phyloP scores from a whole-genome alignment of 2,329 filamentous ascomycete genomes.

The Penicillium sp. region DNA sequence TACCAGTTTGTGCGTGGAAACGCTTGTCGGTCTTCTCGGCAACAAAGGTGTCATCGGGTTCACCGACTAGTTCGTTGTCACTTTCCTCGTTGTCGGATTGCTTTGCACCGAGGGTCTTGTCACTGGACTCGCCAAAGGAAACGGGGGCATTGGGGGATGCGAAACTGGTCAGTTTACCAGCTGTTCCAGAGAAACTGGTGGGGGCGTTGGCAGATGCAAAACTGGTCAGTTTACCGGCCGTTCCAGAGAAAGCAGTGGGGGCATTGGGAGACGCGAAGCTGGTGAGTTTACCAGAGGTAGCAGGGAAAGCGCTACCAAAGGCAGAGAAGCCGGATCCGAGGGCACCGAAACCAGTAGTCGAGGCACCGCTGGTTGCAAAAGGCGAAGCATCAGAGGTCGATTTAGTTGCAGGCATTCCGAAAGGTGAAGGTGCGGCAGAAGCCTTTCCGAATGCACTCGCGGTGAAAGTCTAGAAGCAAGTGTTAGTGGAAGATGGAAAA shows the following conservation, averaged over 20 bases:
- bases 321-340: slow-evolving; percentile 40
- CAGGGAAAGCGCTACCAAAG: slow-evolving; percentile 36
- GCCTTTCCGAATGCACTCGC: slow-evolving; percentile 46
- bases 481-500: not conserved
- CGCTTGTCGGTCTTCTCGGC: slow-evolving; percentile 51
- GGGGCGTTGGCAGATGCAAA: slow-evolving; percentile 66
- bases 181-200: slow-evolving; percentile 35
- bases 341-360: slow-evolving; percentile 43
- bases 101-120: slow-evolving; percentile 74
- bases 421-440: slow-evolving; percentile 13
- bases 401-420: not conserved
- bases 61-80: slow-evolving; percentile 53
- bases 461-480: slow-evolving; percentile 28
- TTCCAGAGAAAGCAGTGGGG: slow-evolving; percentile 33
- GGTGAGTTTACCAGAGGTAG: slow-evolving; percentile 49
- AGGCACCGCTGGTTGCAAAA: slow-evolving; percentile 39
- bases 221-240: slow-evolving; percentile 56
- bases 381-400: slow-evolving; percentile 39
- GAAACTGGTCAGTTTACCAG: slow-evolving; percentile 63
- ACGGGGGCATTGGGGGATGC: slow-evolving; percentile 58
- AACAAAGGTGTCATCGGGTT: slow-evolving; percentile 47
- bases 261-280: slow-evolving; percentile 69
- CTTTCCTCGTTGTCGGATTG: slow-evolving; percentile 51
- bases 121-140: slow-evolving; percentile 41
- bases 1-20: slow-evolving; percentile 64